Percentiles rank a stretch among this genome's conserved stretches.
phyloP scores from a whole-genome alignment of 83 land plant genomes.

The Picea abies region DNA sequence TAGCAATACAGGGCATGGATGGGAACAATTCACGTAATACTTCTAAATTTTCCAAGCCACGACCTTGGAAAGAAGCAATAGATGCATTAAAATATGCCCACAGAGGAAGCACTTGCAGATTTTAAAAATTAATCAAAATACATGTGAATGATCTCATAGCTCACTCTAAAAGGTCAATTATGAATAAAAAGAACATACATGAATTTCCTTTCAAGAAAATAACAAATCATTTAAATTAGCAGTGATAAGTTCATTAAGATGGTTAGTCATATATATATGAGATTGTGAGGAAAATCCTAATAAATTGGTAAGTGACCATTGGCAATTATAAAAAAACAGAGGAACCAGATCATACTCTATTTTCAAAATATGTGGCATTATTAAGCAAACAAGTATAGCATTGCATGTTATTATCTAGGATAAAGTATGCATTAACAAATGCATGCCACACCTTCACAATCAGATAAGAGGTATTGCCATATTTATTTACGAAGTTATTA shows the following conservation, averaged over 20 bases:
- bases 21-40: constrained; percentile 78
- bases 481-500: background rate
- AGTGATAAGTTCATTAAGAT: constrained; percentile 24
- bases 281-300: too few species aligned
- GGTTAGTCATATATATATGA: background rate
- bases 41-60: constrained; percentile 43
- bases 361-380: too few species aligned
- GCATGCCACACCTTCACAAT: background rate
- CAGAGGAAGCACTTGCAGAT: background rate
- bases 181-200: background rate
- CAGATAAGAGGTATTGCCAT: background rate
- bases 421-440: background rate
- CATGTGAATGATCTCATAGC: too few species aligned
- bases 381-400: too few species aligned
- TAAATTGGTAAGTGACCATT: too few species aligned
- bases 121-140: background rate
- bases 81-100: constrained; percentile 5
- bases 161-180: background rate
- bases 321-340: too few species aligned
- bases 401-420: too few species aligned
- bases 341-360: too few species aligned
- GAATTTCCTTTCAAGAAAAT: background rate
- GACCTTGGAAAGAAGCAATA: constrained; percentile 22
- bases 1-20: constrained; percentile 76
- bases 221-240: background rate